phyloP scores from a whole-genome alignment of 192 early-diverging fungal genomes.

The Podila epigama region DNA sequence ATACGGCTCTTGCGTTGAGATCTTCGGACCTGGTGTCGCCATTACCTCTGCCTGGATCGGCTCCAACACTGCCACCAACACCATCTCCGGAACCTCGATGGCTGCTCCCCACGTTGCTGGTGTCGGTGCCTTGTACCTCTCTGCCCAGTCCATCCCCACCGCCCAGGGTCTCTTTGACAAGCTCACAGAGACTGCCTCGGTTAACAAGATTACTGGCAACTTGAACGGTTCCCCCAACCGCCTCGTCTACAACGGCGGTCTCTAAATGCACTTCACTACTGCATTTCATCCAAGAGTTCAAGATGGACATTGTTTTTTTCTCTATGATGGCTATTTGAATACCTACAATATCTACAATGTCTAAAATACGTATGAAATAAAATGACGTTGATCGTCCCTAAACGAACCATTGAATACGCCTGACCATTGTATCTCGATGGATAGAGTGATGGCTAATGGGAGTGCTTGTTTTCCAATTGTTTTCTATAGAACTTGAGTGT shows the following conservation, averaged over 20 bases:
- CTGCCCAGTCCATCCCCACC: slow-evolving; percentile 18
- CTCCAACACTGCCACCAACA: slow-evolving; percentile 9
- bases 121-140: slow-evolving; percentile 57
- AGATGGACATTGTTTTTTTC: no score
- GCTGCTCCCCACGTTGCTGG: slow-evolving; percentile 66
- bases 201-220: slow-evolving; percentile 13
- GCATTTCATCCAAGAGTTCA: no score
- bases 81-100: slow-evolving; percentile 69
- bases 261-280: no score
- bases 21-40: slow-evolving; percentile 67
- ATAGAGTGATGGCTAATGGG: no score
- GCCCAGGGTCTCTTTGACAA: slow-evolving; percentile 34
- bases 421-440: no score
- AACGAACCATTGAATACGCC: no score
- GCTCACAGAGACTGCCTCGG: slow-evolving; percentile 9
- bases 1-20: slow-evolving; percentile 63
- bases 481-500: no score
- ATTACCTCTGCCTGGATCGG: slow-evolving; percentile 57
- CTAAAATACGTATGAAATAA: no score
- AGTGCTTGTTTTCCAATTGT: no score
- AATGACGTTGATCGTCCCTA: no score
- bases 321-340: no score
- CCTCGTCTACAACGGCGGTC: slow-evolving; percentile 33
- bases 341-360: no score
- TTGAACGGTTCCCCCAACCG: slow-evolving; percentile 24